Evolutionary conservation across 1,284 basidiomycete genomes (phyloP).

Genomic region (Rhodotorula mucilaginosa): DNA sequence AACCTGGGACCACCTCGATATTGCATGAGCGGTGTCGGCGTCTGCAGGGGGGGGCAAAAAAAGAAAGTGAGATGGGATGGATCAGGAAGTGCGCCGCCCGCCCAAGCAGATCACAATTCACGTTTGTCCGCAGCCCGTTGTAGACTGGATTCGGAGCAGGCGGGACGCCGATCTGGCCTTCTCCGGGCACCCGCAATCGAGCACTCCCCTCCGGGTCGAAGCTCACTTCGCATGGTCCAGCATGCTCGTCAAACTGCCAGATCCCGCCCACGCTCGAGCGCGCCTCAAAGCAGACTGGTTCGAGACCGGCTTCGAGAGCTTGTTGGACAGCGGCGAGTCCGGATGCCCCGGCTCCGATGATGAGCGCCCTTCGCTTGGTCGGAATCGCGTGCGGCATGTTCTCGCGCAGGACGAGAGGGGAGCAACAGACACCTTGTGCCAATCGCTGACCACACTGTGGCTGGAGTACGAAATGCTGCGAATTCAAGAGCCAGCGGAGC

Average conservation of each 20-base stretch:
- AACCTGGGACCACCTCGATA: constrained; percentile 46
- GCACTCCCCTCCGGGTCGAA: constrained; percentile 31
- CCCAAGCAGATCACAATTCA: neutral
- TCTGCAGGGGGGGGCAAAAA: no score
- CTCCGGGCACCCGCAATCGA: neutral
- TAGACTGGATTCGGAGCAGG: constrained; percentile 5
- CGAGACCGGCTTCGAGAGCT: constrained; percentile 40
- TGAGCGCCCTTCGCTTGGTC: constrained; percentile 19
- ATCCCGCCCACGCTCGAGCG: constrained; percentile 46
- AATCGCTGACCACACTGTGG: no score
- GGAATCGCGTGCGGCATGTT: no score
- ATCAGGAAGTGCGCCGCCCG: no score
- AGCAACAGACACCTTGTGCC: no score
- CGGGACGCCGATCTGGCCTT: neutral
- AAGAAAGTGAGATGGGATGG: no score
- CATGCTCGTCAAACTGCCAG: constrained; percentile 43
- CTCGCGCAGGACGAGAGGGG: no score
- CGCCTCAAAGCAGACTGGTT: constrained; percentile 39
- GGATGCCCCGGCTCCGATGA: constrained; percentile 52
- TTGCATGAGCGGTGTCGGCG: constrained; percentile 46
- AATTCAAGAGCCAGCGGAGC: no score
- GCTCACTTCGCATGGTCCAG: constrained; percentile 16
- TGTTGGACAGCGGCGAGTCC: constrained; percentile 52
- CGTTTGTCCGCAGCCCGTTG: neutral
- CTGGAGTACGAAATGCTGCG: no score